Evolutionary conservation across 257 asterid species (phyloP).

Genomic region (Solanum pimpinellifolium): DNA sequence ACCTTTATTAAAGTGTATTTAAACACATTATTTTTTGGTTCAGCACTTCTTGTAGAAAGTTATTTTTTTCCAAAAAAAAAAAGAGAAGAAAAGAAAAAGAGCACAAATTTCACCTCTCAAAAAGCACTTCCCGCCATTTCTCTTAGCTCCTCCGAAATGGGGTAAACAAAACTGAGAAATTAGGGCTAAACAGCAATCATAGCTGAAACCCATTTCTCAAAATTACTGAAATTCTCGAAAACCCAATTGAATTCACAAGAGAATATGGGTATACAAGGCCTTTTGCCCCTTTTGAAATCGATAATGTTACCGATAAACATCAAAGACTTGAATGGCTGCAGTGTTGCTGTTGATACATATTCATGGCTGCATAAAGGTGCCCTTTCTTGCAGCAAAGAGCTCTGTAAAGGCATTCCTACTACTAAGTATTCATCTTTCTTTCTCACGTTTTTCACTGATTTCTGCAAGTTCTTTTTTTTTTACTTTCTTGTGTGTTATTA

Average conservation of each 20-base stretch:
- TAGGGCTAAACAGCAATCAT: not conserved
- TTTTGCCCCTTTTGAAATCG: constrained; percentile 85
- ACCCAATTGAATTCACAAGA: not conserved
- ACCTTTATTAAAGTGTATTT: no score
- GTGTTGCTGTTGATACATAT: constrained; percentile 82
- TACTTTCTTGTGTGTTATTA: not conserved
- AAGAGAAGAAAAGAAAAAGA: not conserved
- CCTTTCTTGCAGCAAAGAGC: constrained; percentile 86
- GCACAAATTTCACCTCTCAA: not conserved
- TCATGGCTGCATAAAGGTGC: constrained; percentile 99
- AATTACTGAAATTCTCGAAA: not conserved
- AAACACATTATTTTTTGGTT: no score
- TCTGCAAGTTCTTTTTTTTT: not conserved
- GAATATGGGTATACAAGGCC: constrained; percentile 77
- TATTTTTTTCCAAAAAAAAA: no score
- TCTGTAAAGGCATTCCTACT: constrained; percentile 85
- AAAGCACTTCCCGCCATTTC: constrained; percentile 7
- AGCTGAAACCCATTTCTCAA: not conserved
- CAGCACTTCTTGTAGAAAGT: no score
- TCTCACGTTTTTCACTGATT: not conserved
- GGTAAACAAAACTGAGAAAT: not conserved
- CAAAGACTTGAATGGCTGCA: constrained; percentile 68
- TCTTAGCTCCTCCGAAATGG: not conserved
- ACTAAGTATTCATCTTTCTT: constrained; percentile 40
- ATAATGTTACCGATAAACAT: constrained; percentile 76